Evolutionary conservation across 169 alveolate genomes (phyloP).

Genomic region (Plasmodium gonderi): DNA sequence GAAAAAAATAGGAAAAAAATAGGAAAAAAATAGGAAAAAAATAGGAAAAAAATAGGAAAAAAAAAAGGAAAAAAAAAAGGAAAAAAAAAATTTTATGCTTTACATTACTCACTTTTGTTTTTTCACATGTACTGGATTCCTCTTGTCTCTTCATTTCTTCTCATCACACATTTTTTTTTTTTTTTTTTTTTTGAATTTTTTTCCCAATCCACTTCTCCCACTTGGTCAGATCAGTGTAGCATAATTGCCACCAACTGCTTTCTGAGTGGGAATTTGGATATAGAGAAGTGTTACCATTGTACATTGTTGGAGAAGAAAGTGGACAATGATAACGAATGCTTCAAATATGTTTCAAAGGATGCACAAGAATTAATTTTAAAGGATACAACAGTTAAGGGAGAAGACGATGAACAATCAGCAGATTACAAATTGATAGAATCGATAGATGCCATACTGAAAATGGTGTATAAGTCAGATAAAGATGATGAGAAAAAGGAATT

Average conservation of each 20-base stretch:
- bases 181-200: neutral
- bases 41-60: no score
- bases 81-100: neutral
- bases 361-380: neutral
- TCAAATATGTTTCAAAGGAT: conserved; percentile 7
- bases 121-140: neutral
- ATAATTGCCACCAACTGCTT: conserved; percentile 14
- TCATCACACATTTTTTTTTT: neutral
- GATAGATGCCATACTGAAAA: conserved; percentile 13
- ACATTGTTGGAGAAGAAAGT: conserved; percentile 16
- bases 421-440: conserved; percentile 13
- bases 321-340: neutral
- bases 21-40: no score
- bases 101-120: neutral
- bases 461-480: conserved; percentile 1
- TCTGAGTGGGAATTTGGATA: conserved; percentile 31
- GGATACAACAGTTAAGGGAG: neutral
- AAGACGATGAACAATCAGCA: neutral
- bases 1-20: no score
- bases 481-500: neutral
- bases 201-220: neutral
- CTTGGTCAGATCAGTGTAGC: conserved; percentile 16
- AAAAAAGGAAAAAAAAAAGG: neutral
- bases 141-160: neutral
- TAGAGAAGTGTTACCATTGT: conserved; percentile 37